Conservation (phyloP, 2,329 filamentous ascomycete genomes). For the Neoarthrinium moseri region DNA sequence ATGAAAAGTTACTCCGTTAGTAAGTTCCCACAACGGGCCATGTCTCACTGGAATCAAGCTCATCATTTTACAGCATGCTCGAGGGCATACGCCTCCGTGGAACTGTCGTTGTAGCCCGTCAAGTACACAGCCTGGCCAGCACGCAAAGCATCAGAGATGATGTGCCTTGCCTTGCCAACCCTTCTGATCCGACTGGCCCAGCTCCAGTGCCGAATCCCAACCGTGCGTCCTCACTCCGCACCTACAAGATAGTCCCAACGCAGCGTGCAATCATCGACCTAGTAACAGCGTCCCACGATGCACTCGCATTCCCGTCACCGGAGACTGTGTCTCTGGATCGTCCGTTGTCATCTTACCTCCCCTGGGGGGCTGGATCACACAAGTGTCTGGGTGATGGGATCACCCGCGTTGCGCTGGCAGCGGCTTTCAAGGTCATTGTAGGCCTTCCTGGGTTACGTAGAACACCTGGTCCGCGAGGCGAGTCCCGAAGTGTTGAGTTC, state of each 20-base stretch:
- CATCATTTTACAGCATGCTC: constrained; percentile 40
- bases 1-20: constrained; percentile 39
- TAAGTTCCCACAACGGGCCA: constrained; percentile 16
- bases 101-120: constrained; percentile 48
- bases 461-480: constrained; percentile 14
- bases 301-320: constrained; percentile 11
- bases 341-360: constrained; percentile 11
- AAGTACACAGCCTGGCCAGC: constrained; percentile 29
- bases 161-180: constrained; percentile 17
- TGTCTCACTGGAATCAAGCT: not conserved
- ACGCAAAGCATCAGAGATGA: constrained; percentile 25
- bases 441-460: constrained; percentile 9
- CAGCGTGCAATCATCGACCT: constrained; percentile 16
- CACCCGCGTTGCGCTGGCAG: constrained; percentile 13
- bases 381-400: constrained; percentile 13
- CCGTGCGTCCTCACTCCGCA: constrained; percentile 9
- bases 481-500: constrained; percentile 11
- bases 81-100: constrained; percentile 55
- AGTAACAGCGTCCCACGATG: constrained; percentile 17
- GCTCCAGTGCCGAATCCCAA: constrained; percentile 16
- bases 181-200: constrained; percentile 16
- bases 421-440: constrained; percentile 14
- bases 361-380: constrained; percentile 13
- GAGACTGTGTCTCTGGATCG: constrained; percentile 15
- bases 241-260: constrained; percentile 11